A percentile compares a stretch with the other conserved stretches of the same genome.
Conservation (phyloP, 2,329 filamentous ascomycete species). For the Colletotrichum limetticola region DNA sequence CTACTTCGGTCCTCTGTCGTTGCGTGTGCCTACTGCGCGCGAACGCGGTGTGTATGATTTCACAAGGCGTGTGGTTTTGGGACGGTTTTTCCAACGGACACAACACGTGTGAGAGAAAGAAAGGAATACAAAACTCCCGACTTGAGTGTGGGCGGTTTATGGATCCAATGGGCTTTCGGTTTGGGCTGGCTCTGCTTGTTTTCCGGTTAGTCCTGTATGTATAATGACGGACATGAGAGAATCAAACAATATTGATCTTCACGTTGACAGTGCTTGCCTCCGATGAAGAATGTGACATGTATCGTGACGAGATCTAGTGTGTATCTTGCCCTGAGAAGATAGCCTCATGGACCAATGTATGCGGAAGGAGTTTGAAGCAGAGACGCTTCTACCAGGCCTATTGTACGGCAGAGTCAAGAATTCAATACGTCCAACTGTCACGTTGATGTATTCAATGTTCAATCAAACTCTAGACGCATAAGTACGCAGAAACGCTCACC, state of each 20-base stretch:
- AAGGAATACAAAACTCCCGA: slow-evolving; percentile 26
- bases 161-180: slow-evolving; percentile 25
- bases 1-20: slow-evolving; percentile 14
- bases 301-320: no score
- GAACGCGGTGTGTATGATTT: slow-evolving; percentile 32
- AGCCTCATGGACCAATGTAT: no score
- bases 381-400: no score
- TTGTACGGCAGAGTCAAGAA: no score
- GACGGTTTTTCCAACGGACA: slow-evolving; percentile 13
- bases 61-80: slow-evolving; percentile 24
- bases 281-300: no score
- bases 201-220: slow-evolving; percentile 28
- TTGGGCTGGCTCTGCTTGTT: slow-evolving; percentile 12
- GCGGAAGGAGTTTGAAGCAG: no score
- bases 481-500: no score
- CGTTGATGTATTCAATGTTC: no score
- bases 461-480: no score
- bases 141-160: slow-evolving; percentile 2
- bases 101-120: not conserved
- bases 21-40: not conserved
- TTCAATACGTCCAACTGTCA: no score
- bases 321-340: no score
- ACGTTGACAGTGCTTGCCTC: not conserved
- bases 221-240: slow-evolving; percentile 37
- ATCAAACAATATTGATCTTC: slow-evolving; percentile 27